Conservation (phyloP, 2,329 filamentous ascomycete species). For the Cephalotrichum gorgonifer region DNA sequence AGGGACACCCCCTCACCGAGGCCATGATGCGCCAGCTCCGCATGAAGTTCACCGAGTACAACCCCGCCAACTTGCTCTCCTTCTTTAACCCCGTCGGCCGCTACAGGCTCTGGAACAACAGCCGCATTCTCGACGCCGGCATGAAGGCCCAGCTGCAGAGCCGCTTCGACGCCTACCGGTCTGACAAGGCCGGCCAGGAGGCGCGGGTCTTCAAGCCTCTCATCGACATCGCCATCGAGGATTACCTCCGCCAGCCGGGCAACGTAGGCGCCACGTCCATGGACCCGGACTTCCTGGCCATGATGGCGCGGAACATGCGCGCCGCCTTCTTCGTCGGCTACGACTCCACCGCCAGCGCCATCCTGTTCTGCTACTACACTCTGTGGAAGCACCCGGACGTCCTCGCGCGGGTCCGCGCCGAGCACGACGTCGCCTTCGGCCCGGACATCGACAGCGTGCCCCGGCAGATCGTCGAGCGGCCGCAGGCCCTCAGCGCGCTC, state of each 20-base stretch:
- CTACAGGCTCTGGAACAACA: conserved; percentile 20
- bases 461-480: conserved; percentile 18
- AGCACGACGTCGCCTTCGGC: conserved; percentile 42
- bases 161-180: conserved; percentile 7
- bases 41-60: too few relatives aligned
- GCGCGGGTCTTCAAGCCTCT: conserved; percentile 14
- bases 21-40: too few relatives aligned
- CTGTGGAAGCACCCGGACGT: conserved; percentile 19
- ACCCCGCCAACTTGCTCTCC: conserved; percentile 8
- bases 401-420: conserved; percentile 20
- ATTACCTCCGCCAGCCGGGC: conserved; percentile 17
- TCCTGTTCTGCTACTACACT: conserved; percentile 18
- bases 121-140: conserved; percentile 14
- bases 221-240: conserved; percentile 20
- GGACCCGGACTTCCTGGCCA: conserved; percentile 16
- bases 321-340: conserved; percentile 27
- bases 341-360: conserved; percentile 24
- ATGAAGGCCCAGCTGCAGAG: conserved; percentile 17
- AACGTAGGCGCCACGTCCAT: conserved; percentile 9
- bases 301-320: conserved; percentile 17
- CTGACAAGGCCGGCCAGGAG: conserved; percentile 10
- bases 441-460: conserved; percentile 15
- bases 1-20: too few relatives aligned
- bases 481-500: conserved; percentile 37
- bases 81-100: conserved; percentile 16